Evolutionary conservation across 352 stramenopile species (phyloP).

Genomic region (Blastocystis hominis): DNA sequence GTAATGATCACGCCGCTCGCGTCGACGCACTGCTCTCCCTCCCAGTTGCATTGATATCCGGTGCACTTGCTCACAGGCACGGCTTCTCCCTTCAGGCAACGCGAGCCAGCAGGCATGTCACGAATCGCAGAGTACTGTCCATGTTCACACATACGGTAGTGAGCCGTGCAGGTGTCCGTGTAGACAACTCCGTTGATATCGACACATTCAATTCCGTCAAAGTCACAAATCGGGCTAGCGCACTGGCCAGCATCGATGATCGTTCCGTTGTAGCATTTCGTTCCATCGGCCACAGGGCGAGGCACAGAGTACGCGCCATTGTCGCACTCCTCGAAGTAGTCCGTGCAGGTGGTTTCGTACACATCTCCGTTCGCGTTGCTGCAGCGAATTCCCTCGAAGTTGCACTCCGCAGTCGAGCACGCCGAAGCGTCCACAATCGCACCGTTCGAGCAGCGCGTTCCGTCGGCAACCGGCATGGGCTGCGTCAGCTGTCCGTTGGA

Average conservation of each 20-base stretch:
- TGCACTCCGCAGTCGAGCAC: constrained; percentile 38
- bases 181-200: constrained; percentile 46
- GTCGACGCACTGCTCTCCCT: constrained; percentile 25
- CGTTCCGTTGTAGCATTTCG: constrained; percentile 29
- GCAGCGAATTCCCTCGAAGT: constrained; percentile 44
- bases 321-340: constrained; percentile 53
- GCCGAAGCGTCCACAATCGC: not conserved
- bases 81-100: not conserved
- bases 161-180: constrained; percentile 34
- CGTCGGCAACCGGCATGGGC: constrained; percentile 52
- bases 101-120: not conserved
- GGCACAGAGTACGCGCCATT: not conserved
- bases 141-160: constrained; percentile 30
- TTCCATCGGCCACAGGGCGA: constrained; percentile 47
- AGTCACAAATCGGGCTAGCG: not conserved
- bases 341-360: constrained; percentile 25
- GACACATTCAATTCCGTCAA: constrained; percentile 32
- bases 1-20: not conserved
- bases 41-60: not conserved
- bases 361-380: constrained; percentile 25
- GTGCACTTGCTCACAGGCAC: not conserved
- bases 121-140: not conserved
- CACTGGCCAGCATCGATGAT: not conserved
- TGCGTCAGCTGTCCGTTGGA: not conserved
- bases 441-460: constrained; percentile 37